Base-by-base conservation (phyloP, 352 stramenopile species). In the Phytophthora vignae region DNA sequence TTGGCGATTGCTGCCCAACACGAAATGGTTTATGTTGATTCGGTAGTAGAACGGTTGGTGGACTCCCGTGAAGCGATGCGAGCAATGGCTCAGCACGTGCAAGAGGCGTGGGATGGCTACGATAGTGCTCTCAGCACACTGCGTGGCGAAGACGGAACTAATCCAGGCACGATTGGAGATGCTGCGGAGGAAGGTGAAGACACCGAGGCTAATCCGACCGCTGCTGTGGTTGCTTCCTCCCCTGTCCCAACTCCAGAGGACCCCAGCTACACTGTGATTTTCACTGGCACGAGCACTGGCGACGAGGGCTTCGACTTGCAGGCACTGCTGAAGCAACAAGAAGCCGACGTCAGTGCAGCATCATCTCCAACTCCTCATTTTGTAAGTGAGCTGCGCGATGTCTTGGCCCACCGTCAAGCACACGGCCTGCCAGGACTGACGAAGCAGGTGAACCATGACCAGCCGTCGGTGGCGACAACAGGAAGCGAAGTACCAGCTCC, bases 221-320 rank as follows among this genome's bases (percentile, higher is more conserved):
- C 46, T 55, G 10, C 48, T 1, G 8, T 10, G 3, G 12, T 55
- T 25, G 5, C 15, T 58, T 38, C 36, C 1, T 50, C 59, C 9
- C 57, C 62, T 48, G 29, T 50, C 57, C 54, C 55, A 31, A 27
- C 48, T 12, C n/a, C 36, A 12, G 53, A 68, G 67, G 60, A 81
- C n/a, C 48, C 61, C 36, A 58, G 76, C 17, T 84, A 64, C 55
- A 83, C 85, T 54, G 55, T 90, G 54, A 76, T 93, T 15, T 93
- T 92, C 60, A 92, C 82, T 19, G 86, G 82, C n/a, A 93, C 86
- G 21, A 93, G 86, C 60, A 93, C 79, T 2, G 86, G 84, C 48
- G 83, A 93, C 49, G 77, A 77, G 22, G 83, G 76, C 22, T 91
- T 93, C 46, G 86, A 93, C 57, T 71, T 93, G 22, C 58, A 81